Evolutionary conservation across 179 eudicot species (phyloP).

Genomic region (Actinidia arguta): DNA sequence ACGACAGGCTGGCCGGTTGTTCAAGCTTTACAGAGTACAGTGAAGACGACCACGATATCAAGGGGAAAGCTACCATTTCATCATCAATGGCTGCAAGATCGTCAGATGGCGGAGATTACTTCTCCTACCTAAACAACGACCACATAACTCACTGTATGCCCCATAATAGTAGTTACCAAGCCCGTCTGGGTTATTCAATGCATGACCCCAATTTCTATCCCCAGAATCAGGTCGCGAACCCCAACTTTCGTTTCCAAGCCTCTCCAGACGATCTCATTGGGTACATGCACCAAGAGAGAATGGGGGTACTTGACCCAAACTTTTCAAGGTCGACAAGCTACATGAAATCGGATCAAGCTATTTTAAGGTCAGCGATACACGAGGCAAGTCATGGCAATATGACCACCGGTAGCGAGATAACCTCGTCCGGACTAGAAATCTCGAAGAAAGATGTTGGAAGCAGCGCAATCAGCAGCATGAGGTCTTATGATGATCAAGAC

Average conservation of each 20-base stretch:
- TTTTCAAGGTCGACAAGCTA: neutral
- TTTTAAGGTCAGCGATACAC: constrained; percentile 5
- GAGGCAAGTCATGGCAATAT: constrained; percentile 13
- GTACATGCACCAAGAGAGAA: neutral
- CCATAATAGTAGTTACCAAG: neutral
- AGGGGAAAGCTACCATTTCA: neutral
- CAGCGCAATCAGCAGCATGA: neutral
- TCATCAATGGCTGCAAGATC: neutral
- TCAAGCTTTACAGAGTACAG: constrained; percentile 19
- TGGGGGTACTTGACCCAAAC: neutral
- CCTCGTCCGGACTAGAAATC: neutral
- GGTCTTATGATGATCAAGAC: neutral
- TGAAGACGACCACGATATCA: neutral
- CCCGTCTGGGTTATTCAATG: neutral
- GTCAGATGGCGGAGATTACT: constrained; percentile 13
- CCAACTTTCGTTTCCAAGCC: constrained; percentile 7
- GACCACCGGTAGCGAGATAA: constrained; percentile 33
- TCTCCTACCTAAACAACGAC: constrained; percentile 3
- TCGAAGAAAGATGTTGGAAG: constrained; percentile 5
- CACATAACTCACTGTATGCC: neutral
- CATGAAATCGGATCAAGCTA: neutral
- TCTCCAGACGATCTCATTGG: neutral
- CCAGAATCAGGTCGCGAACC: neutral
- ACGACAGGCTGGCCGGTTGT: constrained; percentile 7
- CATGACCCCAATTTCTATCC: neutral